These are phyloP conservation scores for Tillandsia fasciculata DNA, from an alignment of 176 grass and related monocot genomes.

Conservation along the genomic window DNA sequence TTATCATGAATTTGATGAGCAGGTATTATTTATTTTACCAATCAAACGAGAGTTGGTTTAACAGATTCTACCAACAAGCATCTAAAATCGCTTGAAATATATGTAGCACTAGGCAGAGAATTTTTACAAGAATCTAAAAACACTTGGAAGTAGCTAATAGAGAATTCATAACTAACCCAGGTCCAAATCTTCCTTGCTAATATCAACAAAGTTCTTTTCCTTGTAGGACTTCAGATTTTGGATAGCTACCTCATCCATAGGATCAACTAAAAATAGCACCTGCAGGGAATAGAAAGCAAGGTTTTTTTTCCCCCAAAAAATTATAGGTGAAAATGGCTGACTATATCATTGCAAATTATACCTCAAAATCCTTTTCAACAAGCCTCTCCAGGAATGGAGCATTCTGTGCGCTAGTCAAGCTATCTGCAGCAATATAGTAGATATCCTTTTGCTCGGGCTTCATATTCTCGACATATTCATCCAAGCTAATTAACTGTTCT, in stretches of 20 bases:
- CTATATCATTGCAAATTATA: conserved; percentile 19
- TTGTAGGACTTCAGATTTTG: conserved; percentile 90
- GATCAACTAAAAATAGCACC: conserved; percentile 93
- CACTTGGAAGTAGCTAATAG: not conserved
- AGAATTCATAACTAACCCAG: conserved; percentile 31
- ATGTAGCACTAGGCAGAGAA: not conserved
- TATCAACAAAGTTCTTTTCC: conserved; percentile 94
- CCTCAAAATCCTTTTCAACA: conserved; percentile 84
- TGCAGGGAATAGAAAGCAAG: conserved; percentile 21
- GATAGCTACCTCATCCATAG: conserved; percentile 92
- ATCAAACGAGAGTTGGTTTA: not conserved
- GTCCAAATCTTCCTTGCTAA: conserved; percentile 97
- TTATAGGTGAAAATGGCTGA: too few relatives aligned
- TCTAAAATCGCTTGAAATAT: not conserved
- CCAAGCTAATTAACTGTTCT: conserved; percentile 81
- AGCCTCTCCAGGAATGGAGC: conserved; percentile 83
- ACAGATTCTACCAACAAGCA: not conserved
- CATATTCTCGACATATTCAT: conserved; percentile 98
- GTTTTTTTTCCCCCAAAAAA: too few relatives aligned
- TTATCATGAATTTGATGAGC: too few relatives aligned
- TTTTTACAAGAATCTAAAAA: not conserved
- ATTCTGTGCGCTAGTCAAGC: conserved; percentile 80
- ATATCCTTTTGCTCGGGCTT: conserved; percentile 92
- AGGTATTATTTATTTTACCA: not conserved
- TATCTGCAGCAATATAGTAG: conserved; percentile 84